Conservation (phyloP, 2,329 filamentous ascomycete species). For the Talaromyces sp. region DNA sequence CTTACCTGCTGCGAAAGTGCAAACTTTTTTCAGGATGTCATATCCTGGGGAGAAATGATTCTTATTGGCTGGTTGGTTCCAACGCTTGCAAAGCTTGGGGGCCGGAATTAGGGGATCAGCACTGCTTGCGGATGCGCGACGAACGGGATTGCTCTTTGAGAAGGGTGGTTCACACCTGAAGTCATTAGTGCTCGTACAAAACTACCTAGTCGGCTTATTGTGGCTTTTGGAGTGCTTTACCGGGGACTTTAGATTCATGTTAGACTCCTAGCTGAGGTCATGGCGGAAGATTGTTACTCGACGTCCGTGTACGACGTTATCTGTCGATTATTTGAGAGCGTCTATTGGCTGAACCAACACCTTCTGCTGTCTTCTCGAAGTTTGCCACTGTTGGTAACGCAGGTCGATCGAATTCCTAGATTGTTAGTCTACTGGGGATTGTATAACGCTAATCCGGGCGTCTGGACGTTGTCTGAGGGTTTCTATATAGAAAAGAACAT, state of each 20-base stretch:
- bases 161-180: neutral
- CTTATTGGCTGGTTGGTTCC: neutral
- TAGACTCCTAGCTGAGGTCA: neutral
- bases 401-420: neutral
- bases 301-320: neutral
- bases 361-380: neutral
- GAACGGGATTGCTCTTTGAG: neutral
- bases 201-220: neutral
- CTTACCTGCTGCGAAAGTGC: neutral
- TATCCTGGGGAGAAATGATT: neutral
- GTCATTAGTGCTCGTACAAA: neutral
- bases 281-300: neutral
- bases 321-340: neutral
- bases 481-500: neutral
- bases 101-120: conserved; percentile 2
- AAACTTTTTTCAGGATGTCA: neutral
- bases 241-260: neutral
- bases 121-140: neutral
- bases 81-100: neutral
- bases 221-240: neutral
- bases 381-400: conserved; percentile 9
- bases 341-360: neutral
- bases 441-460: neutral
- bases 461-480: neutral
- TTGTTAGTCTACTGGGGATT: neutral